Conservation (phyloP, 108 stramenopile genomes). For the Seminavis robusta region DNA sequence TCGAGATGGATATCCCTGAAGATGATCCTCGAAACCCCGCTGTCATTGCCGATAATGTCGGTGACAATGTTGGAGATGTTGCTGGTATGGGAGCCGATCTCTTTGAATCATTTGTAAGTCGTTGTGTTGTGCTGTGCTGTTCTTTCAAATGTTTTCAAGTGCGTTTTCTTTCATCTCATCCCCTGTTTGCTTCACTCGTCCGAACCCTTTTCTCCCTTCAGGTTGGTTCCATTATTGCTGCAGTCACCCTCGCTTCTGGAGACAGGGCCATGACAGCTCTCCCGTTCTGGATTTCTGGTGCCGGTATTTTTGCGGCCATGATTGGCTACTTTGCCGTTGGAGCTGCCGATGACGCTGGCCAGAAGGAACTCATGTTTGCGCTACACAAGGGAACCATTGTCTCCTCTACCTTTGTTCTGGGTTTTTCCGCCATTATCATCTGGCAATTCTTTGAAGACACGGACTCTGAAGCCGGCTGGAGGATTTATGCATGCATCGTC, state of each 20-base stretch:
- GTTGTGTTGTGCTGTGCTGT: too few species aligned
- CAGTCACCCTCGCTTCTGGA: slow-evolving; percentile 74
- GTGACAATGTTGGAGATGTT: slow-evolving; percentile 98
- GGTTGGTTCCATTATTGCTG: slow-evolving; percentile 89
- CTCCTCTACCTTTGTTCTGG: slow-evolving; percentile 61
- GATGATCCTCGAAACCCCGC: slow-evolving; percentile 97
- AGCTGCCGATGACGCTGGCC: slow-evolving; percentile 58
- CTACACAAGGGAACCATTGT: slow-evolving; percentile 75
- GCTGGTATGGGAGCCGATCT: slow-evolving; percentile 96
- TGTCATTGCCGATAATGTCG: slow-evolving; percentile 98
- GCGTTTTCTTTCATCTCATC: neutral
- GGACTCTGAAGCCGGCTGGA: slow-evolving; percentile 45
- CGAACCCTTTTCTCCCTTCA: neutral
- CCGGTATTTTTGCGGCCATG: slow-evolving; percentile 85
- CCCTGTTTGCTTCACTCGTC: neutral
- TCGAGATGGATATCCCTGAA: slow-evolving; percentile 94
- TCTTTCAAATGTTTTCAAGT: neutral
- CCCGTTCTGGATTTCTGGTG: slow-evolving; percentile 86
- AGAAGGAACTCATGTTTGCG: slow-evolving; percentile 64
- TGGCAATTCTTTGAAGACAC: slow-evolving; percentile 39
- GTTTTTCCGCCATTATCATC: slow-evolving; percentile 45
- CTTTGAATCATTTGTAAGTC: slow-evolving; percentile 84
- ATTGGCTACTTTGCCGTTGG: slow-evolving; percentile 65
- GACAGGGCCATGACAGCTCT: slow-evolving; percentile 68
- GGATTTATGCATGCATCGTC: slow-evolving; percentile 73